A percentile compares a stretch with the other conserved stretches of the same genome.
These are phyloP conservation scores for Tetrahymena borealis DNA, from an alignment of 73 alveolate genomes.

Conservation along the genomic window DNA sequence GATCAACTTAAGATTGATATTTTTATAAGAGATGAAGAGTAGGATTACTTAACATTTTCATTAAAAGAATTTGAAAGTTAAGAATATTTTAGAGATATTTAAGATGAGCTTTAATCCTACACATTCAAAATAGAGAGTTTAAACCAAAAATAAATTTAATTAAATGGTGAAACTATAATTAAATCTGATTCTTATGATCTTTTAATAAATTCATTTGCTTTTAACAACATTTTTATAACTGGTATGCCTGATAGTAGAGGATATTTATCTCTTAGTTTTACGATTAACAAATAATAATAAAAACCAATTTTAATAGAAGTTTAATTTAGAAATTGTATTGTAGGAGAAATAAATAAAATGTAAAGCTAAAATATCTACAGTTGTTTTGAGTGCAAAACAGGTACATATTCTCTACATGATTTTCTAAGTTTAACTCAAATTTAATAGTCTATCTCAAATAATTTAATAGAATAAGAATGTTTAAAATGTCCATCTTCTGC, in stretches of 20 bases:
- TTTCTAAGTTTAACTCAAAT: no score
- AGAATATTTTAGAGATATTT: no score
- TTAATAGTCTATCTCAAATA: no score
- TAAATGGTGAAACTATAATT: neutral
- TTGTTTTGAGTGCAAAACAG: neutral
- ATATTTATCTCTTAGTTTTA: no score
- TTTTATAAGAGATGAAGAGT: neutral
- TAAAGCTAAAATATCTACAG: neutral
- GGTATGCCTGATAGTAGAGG: neutral
- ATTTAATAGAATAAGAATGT: neutral
- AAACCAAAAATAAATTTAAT: no score
- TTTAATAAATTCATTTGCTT: no score
- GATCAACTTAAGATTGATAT: neutral
- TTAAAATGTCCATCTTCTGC: neutral
- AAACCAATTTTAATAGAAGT: neutral
- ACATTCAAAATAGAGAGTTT: neutral
- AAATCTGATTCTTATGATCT: neutral
- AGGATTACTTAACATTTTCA: no score
- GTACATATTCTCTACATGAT: neutral
- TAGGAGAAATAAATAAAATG: neutral
- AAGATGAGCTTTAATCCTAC: neutral
- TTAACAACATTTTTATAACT: neutral
- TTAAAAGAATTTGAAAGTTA: no score
- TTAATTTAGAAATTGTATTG: neutral
- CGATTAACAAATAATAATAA: no score